Evolutionary conservation across 768 basidiomycete species (phyloP), one percentile per base, ranked within the genome.

Genomic region (Tulasnella sp.): DNA sequence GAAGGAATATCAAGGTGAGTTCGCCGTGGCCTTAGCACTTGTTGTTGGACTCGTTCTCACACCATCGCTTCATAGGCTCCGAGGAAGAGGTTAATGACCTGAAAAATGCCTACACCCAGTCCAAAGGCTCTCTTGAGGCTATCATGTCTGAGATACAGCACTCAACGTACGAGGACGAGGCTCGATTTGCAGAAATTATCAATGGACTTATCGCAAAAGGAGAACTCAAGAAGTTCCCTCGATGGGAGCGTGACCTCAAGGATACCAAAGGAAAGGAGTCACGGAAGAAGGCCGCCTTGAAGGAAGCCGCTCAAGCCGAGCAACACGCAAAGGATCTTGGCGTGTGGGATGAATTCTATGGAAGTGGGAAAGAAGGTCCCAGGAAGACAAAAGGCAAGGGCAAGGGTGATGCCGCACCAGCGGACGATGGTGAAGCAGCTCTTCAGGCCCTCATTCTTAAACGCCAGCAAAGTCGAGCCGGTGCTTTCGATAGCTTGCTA

Each of bases 331-430:
- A 79, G 58, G 86, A 88, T 56, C 66, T 96, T 13, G 91, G 90
- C 2, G 84, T 95, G 8, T 92, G 89, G 88, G 90, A 95, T 50
- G 87, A 90, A 58, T 90, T 90, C 59, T 89, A 85, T 60, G 86
- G 83, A 4, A 77, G 71, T 56, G 86, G 83, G 3, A 84, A 81
- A 65, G 64, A 71, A 1, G 75, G 77, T 5, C 68, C 76, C 31
- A 71, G 77, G 56, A 77, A 76, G 64, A 65, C 66, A 12, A 76
- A 76, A 37, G 69, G 67, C 9, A 79, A 77, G 58, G 69, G 65
- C 1, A 79, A 74, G 55, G 64, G 19, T 24, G 35, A 54, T 12
- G 47, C 37, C 9, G n/a, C n/a, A n/a, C n/a, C n/a, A n/a, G n/a
- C n/a, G n/a, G 43, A 50, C 12, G 47, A 29, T 25, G 47, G 37